Conservation (phyloP, 345 rosid species). For the Eucalyptus regnans region DNA sequence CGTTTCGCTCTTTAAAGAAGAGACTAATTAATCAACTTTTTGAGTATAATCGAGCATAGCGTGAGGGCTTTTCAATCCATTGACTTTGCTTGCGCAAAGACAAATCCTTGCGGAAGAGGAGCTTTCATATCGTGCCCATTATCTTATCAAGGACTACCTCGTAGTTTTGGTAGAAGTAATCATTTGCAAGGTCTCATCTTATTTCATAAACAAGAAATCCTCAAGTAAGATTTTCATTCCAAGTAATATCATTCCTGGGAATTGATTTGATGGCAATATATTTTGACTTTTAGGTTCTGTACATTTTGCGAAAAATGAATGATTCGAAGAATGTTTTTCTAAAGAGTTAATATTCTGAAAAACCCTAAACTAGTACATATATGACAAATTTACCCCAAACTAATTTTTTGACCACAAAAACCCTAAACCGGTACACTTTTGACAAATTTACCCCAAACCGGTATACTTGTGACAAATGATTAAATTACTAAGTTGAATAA, state of each 20-base stretch:
- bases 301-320: accelerated
- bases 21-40: neutral
- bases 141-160: neutral
- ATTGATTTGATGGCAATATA: neutral
- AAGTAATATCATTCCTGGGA: neutral
- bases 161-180: neutral
- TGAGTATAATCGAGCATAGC: neutral
- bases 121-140: neutral
- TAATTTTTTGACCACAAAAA: no score
- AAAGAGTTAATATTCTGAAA: no score
- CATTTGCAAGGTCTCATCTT: neutral
- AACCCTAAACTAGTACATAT: no score
- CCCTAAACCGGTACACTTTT: no score
- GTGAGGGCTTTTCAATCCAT: neutral
- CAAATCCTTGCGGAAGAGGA: neutral
- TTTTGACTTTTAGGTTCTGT: accelerated
- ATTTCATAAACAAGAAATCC: neutral
- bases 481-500: no score
- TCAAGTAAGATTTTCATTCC: neutral
- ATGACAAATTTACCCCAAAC: no score
- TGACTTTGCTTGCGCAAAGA: neutral
- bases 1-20: neutral
- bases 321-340: no score
- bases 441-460: no score
- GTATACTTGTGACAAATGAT: no score